phyloP scores from a whole-genome alignment of 2,329 filamentous ascomycete species.

The Fusarium sp. region DNA sequence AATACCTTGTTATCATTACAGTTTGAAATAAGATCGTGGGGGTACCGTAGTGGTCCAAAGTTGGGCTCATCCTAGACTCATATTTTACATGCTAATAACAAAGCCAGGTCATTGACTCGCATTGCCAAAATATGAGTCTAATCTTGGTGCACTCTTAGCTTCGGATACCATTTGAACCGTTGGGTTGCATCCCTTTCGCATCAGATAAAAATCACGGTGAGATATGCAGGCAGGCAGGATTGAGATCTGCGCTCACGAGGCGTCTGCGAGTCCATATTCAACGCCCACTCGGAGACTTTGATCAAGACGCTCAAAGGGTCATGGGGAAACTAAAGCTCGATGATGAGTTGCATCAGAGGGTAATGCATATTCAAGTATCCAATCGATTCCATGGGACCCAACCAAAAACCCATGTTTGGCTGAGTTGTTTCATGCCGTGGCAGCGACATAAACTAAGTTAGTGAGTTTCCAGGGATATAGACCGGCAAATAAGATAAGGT shows the following conservation, averaged over 20 bases:
- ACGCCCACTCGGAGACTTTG: conserved; percentile 12
- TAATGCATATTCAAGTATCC: conserved; percentile 10
- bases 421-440: conserved; percentile 30
- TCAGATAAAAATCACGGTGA: conserved; percentile 18
- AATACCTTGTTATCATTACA: not conserved
- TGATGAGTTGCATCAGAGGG: conserved; percentile 15
- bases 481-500: conserved; percentile 1
- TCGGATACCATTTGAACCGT: not conserved
- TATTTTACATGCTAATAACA: not conserved
- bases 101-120: not conserved
- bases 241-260: conserved; percentile 31
- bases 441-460: conserved; percentile 23
- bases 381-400: conserved; percentile 12
- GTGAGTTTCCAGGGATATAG: not conserved
- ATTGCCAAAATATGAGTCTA: not conserved
- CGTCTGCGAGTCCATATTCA: conserved; percentile 1
- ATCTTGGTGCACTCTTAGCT: not conserved
- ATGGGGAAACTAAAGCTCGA: conserved; percentile 27
- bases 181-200: not conserved
- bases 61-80: not conserved
- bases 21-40: not conserved
- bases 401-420: conserved; percentile 20
- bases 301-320: conserved; percentile 22
- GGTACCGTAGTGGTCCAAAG: not conserved
- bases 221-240: conserved; percentile 6